Base-by-base conservation (phyloP, 768 basidiomycete genomes). In the Floccularia luteovirens region DNA sequence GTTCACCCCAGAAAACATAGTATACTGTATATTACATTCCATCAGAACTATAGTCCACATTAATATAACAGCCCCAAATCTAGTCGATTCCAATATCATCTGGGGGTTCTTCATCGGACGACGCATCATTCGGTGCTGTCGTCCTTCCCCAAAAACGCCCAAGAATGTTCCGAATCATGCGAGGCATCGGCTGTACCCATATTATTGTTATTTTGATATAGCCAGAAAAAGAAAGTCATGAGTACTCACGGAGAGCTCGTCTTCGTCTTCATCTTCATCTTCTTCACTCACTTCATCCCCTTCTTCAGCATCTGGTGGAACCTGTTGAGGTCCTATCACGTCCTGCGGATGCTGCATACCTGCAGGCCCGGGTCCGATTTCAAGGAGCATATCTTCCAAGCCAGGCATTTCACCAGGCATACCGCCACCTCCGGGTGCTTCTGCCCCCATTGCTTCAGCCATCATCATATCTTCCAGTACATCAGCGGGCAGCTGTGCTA, bases 401-500 rank as follows among this genome's bases (percentile, higher is more conserved):
- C 70, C 73, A 0, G 67, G 70, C 67, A 83, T 72, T 5, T 58
- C 70, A 19, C 48, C 59, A 0, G 67, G 70, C 67, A 83, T 72
- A 5, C 58, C 70, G 17, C 48, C 59, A 2, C 61, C 69, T 5
- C 50, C 54, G 4, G 54, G 58, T 3, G 46, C 62, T n/a, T 35
- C 66, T 10, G 46, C 60, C 43, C 55, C 65, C 54, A 62, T 59
- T 25, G 61, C 71, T 7, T 67, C 63, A 19, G 55, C 67, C 34
- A 76, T 36, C 70, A 83, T 67, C 51, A 84, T 38, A 40, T 78
- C 77, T 36, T 82, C 70, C 42, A 85, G 45, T n/a, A 64, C 69
- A 30, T 80, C 79, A 31, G 74, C 70, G 3, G 75, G 68, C 44
- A 74, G 60, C 46, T 78, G 70, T 16, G 55, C 74, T 28, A 74